A percentile compares a stretch with the other conserved stretches of the same genome.
phyloP scores from a whole-genome alignment of 2,329 filamentous ascomycete genomes.

The Colletotrichum salicis region DNA sequence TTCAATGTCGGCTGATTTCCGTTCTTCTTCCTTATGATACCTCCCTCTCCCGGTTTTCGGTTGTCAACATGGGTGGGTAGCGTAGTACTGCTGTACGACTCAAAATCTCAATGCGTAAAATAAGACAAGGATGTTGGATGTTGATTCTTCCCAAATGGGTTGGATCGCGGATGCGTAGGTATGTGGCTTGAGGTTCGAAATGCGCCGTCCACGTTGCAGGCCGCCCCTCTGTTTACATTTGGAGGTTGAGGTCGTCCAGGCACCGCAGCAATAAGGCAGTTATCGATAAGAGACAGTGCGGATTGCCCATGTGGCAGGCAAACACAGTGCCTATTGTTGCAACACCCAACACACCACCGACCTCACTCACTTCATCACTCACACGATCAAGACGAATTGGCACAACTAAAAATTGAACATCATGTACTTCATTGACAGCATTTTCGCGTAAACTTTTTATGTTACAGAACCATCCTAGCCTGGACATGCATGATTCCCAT shows the following conservation, averaged over 20 bases:
- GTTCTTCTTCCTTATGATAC: background rate
- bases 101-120: background rate
- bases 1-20: background rate
- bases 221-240: conserved; percentile 34
- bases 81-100: background rate
- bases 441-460: conserved; percentile 30
- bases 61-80: background rate
- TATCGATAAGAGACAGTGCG: conserved; percentile 29
- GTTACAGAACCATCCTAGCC: conserved; percentile 35
- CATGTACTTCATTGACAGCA: conserved; percentile 25
- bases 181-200: conserved; percentile 1
- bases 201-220: background rate
- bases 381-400: background rate
- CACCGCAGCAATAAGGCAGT: conserved; percentile 3
- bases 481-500: conserved; percentile 34
- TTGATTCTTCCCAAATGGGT: background rate
- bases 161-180: background rate
- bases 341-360: background rate
- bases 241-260: conserved; percentile 25
- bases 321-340: background rate
- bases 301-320: background rate
- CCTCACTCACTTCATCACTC: background rate
- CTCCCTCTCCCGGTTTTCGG: background rate
- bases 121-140: conserved; percentile 6
- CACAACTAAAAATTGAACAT: conserved; percentile 4